Conservation (phyloP, 1,284 basidiomycete species). For the Pseudozyma thailandica region DNA sequence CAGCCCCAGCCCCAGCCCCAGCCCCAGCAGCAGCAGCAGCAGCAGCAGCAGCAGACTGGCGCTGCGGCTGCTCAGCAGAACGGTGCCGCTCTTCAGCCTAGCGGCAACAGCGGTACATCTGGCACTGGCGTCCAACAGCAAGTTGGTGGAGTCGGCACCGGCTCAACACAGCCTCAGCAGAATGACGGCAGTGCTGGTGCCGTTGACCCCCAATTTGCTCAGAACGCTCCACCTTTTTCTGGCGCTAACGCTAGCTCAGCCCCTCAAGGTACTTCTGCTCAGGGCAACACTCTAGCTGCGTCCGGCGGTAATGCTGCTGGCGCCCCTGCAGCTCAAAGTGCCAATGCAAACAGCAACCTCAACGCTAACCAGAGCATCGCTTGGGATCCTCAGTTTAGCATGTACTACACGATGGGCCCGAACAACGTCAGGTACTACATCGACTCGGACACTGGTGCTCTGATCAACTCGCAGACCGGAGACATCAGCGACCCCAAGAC, state of each 20-base stretch:
- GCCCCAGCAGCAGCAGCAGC: too few species aligned
- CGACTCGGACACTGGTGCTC: conserved; percentile 12
- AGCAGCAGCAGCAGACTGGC: too few species aligned
- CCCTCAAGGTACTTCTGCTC: too few species aligned
- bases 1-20: too few species aligned
- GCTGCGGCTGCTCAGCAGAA: not conserved
- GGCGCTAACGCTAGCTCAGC: too few species aligned
- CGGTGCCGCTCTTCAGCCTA: not conserved
- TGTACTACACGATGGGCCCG: conserved; percentile 13
- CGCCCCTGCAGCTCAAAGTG: not conserved
- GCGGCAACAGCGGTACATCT: not conserved
- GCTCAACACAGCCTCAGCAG: not conserved
- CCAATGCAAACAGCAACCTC: not conserved
- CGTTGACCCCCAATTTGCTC: too few species aligned
- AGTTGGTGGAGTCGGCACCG: not conserved
- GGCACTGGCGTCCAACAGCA: too few species aligned
- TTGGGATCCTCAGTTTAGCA: conserved; percentile 2
- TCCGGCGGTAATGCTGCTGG: not conserved
- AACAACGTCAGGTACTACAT: conserved; percentile 22
- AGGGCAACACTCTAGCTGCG: too few species aligned
- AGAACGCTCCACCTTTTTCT: too few species aligned
- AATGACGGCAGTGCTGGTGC: not conserved
- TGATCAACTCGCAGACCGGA: conserved; percentile 21
- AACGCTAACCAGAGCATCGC: not conserved
- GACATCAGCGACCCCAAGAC: conserved; percentile 37